Percentiles rank a stretch among this genome's conserved stretches.
Evolutionary conservation across 768 basidiomycete genomes (phyloP).

Genomic region (Tylopilus intermedius): DNA sequence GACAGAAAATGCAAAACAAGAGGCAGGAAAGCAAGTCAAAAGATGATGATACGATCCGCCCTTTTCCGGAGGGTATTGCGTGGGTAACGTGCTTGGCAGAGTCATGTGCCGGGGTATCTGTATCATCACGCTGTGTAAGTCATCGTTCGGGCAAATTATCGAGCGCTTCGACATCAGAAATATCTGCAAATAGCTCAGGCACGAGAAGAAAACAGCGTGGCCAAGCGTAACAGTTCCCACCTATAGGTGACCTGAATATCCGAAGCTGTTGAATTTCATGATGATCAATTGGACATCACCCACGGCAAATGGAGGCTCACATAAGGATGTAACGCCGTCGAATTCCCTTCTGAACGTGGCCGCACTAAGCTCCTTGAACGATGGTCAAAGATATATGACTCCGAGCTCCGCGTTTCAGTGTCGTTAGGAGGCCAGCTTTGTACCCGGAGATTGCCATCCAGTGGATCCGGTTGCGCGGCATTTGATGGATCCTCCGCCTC

Average conservation of each 20-base stretch:
- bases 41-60: neutral
- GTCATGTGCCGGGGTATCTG: neutral
- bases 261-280: slow-evolving; percentile 19
- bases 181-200: slow-evolving; percentile 18
- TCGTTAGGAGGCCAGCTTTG: slow-evolving; percentile 19
- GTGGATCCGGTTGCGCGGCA: slow-evolving; percentile 10
- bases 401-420: slow-evolving; percentile 11
- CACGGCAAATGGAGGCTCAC: slow-evolving; percentile 14
- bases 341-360: slow-evolving; percentile 28
- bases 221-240: slow-evolving; percentile 12
- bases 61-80: neutral
- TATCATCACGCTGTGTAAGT: slow-evolving; percentile 3
- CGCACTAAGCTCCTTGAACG: slow-evolving; percentile 27
- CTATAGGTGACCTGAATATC: slow-evolving; percentile 30
- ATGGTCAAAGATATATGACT: slow-evolving; percentile 26
- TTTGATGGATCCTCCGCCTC: slow-evolving; percentile 32
- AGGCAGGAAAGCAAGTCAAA: neutral
- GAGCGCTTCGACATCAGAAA: slow-evolving; percentile 26
- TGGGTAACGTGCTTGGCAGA: neutral
- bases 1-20: slow-evolving; percentile 1
- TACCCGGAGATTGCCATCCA: slow-evolving; percentile 24
- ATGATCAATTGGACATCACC: slow-evolving; percentile 8
- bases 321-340: slow-evolving; percentile 25
- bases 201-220: neutral
- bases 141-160: slow-evolving; percentile 20